Evolutionary conservation across 2,329 filamentous ascomycete species (phyloP).

Genomic region (Orbilia quercus): DNA sequence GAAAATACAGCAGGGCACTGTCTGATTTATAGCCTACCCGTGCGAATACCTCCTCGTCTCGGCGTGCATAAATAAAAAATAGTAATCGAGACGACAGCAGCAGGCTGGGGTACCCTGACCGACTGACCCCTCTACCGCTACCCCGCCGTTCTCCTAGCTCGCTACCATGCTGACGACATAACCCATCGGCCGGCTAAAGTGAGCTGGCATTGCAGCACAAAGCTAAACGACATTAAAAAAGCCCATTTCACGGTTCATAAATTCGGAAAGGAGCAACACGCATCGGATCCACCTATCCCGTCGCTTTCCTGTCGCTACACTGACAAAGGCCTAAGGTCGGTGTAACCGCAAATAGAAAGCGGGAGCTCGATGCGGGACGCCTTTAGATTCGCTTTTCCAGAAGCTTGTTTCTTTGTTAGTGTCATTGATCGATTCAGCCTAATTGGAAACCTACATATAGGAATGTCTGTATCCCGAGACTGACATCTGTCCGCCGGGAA

Average conservation of each 20-base stretch:
- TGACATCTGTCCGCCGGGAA: too few relatives aligned
- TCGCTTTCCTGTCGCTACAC: background rate
- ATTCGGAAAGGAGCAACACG: constrained; percentile 40
- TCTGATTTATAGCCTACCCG: background rate
- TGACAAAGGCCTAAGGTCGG: constrained; percentile 13
- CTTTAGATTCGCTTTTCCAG: background rate
- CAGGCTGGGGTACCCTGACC: background rate
- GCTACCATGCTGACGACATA: constrained; percentile 52
- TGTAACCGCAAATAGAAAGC: constrained; percentile 8
- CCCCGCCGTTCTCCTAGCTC: constrained; percentile 20
- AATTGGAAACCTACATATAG: constrained; percentile 1
- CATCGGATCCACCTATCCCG: constrained; percentile 42
- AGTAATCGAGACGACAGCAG: background rate
- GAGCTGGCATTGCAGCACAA: constrained; percentile 35
- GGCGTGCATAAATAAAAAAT: too few relatives aligned
- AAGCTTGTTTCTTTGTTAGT: constrained; percentile 14
- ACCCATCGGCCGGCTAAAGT: constrained; percentile 36
- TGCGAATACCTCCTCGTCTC: too few relatives aligned
- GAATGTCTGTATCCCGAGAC: too few relatives aligned
- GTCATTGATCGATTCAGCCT: constrained; percentile 22
- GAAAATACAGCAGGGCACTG: too few relatives aligned
- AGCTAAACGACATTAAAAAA: background rate
- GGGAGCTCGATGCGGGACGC: too few relatives aligned
- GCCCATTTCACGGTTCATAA: constrained; percentile 16
- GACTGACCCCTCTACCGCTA: constrained; percentile 6